Base-by-base conservation (phyloP, 306 rosid genomes). In the Malus fusca region DNA sequence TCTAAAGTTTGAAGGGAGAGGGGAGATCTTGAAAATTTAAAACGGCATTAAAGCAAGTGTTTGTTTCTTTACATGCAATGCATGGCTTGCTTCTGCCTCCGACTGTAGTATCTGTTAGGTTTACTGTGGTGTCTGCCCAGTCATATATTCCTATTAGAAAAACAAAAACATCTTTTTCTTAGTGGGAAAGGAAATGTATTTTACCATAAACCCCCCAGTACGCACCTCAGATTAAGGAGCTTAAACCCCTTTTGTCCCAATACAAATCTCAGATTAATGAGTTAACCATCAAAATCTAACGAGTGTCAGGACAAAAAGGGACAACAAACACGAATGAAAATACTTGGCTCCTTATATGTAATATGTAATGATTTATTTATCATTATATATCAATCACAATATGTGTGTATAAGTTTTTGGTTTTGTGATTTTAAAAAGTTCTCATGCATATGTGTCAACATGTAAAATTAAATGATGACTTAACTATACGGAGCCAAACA, bases 31-130 rank as follows among this genome's bases (percentile, higher is more conserved):
- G 78, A 85, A 84, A 87, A 85, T 8, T 55, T 15, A 19, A 11
- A 19, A 17, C 12, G 82, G 88, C 85, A 85, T 84, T 84, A 95
- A 92, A 90, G 99, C 86, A 92, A 82, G 87, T 56, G 82, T 87
- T 90, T 92, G 92, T 88, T 92, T 88, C 92, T 85, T 86, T 88
- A 75, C 62, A 82, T 82, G 84, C 70, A 51, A 15, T 14, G 55
- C 55, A 28, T 63, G 78, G 70, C 61, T 74, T 74, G 86, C 75
- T 78, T 76, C 65, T 74, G 86, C 71, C 77, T 78, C 71, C 37
- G 61, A 77, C 88, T 79, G 81, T 85, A 75, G 75, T 84, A 76
- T 84, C 83, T 82, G 48, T 52, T 80, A 30, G 78, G 72, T 65
- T 51, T 51, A 17, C 74, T 76, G 64, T 72, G 65, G 74, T 72